Evolutionary conservation across 768 basidiomycete species (phyloP).

Genomic region (Serpula lacrymans): DNA sequence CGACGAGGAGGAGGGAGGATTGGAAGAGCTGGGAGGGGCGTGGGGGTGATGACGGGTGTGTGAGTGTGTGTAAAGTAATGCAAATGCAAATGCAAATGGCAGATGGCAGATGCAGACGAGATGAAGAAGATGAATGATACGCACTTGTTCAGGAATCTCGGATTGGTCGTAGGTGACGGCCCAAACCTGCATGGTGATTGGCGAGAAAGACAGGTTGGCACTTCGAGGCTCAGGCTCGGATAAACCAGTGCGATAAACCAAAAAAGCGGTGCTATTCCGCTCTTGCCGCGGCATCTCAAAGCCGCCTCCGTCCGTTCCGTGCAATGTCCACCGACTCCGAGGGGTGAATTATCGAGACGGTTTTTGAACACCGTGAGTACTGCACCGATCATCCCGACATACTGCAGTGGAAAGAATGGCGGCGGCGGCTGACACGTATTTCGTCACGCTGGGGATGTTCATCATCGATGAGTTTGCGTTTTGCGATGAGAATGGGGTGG

Average conservation of each 20-base stretch:
- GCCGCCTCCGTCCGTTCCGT: too few relatives aligned
- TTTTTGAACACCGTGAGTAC: too few relatives aligned
- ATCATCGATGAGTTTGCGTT: constrained; percentile 83
- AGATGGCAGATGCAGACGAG: neutral
- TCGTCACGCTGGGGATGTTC: constrained; percentile 84
- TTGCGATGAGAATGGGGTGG: constrained; percentile 50
- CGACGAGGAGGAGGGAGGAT: constrained; percentile 53
- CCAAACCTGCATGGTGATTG: constrained; percentile 45
- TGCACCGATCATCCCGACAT: too few relatives aligned
- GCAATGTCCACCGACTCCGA: too few relatives aligned
- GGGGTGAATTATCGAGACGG: too few relatives aligned
- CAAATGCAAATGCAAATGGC: constrained; percentile 2
- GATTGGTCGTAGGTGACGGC: constrained; percentile 34
- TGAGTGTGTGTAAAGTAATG: constrained; percentile 8
- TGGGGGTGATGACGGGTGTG: constrained; percentile 5
- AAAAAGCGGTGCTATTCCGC: too few relatives aligned
- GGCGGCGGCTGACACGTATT: constrained; percentile 26
- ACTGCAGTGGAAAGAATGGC: neutral
- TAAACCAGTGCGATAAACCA: too few relatives aligned
- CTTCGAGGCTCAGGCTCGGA: too few relatives aligned
- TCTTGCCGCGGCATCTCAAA: too few relatives aligned
- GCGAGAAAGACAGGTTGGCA: too few relatives aligned
- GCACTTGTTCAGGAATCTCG: constrained; percentile 33
- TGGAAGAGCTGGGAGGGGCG: constrained; percentile 53
- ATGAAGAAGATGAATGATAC: constrained; percentile 9